Conservation (phyloP, 2,329 filamentous ascomycete species). For the Metarhizium humberi region DNA sequence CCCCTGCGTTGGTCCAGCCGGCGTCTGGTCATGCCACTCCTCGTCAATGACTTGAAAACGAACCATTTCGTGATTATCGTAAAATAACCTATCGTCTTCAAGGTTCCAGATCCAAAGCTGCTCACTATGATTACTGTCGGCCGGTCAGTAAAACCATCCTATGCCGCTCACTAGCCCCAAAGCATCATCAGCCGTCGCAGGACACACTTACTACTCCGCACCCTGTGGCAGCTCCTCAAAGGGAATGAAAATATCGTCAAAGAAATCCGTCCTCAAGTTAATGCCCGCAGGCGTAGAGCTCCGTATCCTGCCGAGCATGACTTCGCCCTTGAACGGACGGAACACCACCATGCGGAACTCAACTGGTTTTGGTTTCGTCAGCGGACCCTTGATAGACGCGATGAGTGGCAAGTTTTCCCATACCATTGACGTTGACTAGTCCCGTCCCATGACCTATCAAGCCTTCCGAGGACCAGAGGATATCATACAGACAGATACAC, state of each 20-base stretch:
- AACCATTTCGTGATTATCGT: slow-evolving; percentile 83
- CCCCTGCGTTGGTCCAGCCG: slow-evolving; percentile 54
- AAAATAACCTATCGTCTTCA: slow-evolving; percentile 67
- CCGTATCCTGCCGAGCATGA: slow-evolving; percentile 76
- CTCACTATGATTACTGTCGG: slow-evolving; percentile 57
- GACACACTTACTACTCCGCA: slow-evolving; percentile 57
- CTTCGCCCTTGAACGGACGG: slow-evolving; percentile 90
- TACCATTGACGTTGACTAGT: slow-evolving; percentile 88
- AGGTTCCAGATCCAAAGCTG: slow-evolving; percentile 79
- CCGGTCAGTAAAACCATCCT: neutral
- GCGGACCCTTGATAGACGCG: neutral
- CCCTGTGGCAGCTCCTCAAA: slow-evolving; percentile 64
- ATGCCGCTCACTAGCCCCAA: neutral
- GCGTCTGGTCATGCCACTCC: slow-evolving; percentile 83
- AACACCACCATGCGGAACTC: slow-evolving; percentile 93
- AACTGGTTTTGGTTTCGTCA: slow-evolving; percentile 45
- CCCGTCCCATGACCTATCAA: slow-evolving; percentile 89
- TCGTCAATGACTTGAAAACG: slow-evolving; percentile 80
- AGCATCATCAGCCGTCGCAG: neutral
- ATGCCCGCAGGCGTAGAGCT: slow-evolving; percentile 65
- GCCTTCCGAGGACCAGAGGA: slow-evolving; percentile 83
- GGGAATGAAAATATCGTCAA: slow-evolving; percentile 81
- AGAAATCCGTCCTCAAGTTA: slow-evolving; percentile 79
- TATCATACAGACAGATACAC: slow-evolving; percentile 86
- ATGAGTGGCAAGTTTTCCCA: slow-evolving; percentile 5